Base-by-base conservation (phyloP, 78 protist genomes). In the Dictyostelium firmibasis region DNA sequence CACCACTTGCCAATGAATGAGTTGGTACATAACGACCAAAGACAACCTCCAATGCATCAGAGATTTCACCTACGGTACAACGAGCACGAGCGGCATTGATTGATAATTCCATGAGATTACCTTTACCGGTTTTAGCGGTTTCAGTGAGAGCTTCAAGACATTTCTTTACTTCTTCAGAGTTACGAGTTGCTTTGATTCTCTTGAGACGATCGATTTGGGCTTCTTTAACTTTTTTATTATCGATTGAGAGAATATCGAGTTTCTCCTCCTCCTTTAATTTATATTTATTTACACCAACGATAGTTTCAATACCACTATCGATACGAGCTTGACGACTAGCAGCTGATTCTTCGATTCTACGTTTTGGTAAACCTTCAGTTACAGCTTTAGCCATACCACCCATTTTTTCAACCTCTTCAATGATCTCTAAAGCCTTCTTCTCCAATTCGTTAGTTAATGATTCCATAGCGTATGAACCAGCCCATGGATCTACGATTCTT, bases 231-330 rank as follows among this genome's bases (percentile, higher is more conserved):
- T 57, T 72, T 36, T 64, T 83, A 86, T 98, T 97, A 93, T 97
- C 98, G 62, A 98, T 98, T 53, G 74, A 57, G 27, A 96, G 96
- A 13, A 96, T 95, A 13, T 97, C 97, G 41, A 94, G 44, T 64
- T 27, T 50, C 53, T 92, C 97, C 62, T 85, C 96, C n/a, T 96
- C 75, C 76, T 97, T 97, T 50, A 92, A 43, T 7, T 91, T 86
- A 70, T 97, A 98, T 91, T 97, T 98, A 95, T 99, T 99, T 57
- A 98, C 99, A 38, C 99, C 99, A n/a, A 99, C 99, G 29, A 99
- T 98, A 5, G 97, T 86, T 5, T 74, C 84, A 9, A 57, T 9
- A 23, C 97, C 98, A 4, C 98, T 78, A 88, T 99, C 99, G 57
- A 99, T 98, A 82, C 97, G 91, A 8, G 99, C 99, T 91, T 99